Base-by-base conservation (phyloP, 495 filamentous ascomycete genomes). In the Cercophora newfieldiana region DNA sequence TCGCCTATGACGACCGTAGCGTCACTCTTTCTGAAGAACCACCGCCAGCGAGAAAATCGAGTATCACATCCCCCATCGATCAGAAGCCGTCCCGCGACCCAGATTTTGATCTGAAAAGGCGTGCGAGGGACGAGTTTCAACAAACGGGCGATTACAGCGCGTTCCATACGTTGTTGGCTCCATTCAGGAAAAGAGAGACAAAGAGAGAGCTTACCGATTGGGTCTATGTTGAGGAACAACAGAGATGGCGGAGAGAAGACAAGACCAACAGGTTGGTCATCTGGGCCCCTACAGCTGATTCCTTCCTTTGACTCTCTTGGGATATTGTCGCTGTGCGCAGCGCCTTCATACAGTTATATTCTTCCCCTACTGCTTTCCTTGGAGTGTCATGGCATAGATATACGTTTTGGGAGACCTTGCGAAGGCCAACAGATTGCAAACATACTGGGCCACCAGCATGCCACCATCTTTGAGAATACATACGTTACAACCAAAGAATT, bases 271-370 rank as follows among this genome's bases (percentile, higher is more conserved):
- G 19, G 7, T n/a, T 7, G 5, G 16, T 44, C 16, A 55, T 63
- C 31, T 63, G 30, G 30, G 61, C 37, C 21, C 59, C 59, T 2
- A 61, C 49, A n/a, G 21, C 12, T 19, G 50, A 44, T 21, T 56
- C 29, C n/a, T 47, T 28, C 18, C 26, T 63, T 24, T 63, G 49
- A 56, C n/a, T n/a, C n/a, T n/a, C n/a, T n/a, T 21, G n/a, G 0
- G n/a, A 21, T 22, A 59, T 19, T 30, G 21, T 57, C 3, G 4
- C 18, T 57, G 14, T 14, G 8, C 8, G 28, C 54, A 44, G 16
- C 21, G 30, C 19, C 26, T 33, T 12, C 22, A 26, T 55, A 0
- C 16, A 18, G 28, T 57, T 30, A 29, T 7, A 16, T 7, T 31
- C 25, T 19, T 2, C 28, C 25, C 14, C 3, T n/a, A 7, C 8